Evolutionary conservation across 2,329 filamentous ascomycete genomes (phyloP), one percentile per base, ranked within the genome.

Genomic region (Calonectria pauciramosa): DNA sequence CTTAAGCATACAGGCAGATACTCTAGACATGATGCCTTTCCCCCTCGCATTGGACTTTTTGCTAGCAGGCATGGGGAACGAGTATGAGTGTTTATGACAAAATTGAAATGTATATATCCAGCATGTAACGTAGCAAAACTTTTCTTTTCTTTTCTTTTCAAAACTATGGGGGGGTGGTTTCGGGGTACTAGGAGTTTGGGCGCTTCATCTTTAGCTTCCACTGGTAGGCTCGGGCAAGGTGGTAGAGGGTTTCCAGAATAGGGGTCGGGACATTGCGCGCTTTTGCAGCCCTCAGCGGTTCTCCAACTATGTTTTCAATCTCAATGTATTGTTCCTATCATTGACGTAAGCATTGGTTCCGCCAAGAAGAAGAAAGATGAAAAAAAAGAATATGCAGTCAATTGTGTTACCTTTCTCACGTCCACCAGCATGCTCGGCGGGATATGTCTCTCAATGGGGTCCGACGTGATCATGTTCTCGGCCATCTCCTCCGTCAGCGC

Each of bases 31-130:
- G 56, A 75, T 84, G 23, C 78, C 80, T 6, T 76, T 83, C 18
- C 82, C 82, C 14, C 82, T 81, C 14, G 81, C 82, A 16, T 66
- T 84, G 34, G 82, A 84, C 47, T 79, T 82, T 26, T 74, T 84
- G 30, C 70, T 84, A n/a, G 83, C 83, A 10, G 82, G 82, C 0
- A 80, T 83, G 72, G 80, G 76, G 10, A 80, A 76, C 10, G 77
- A 81, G 44, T 81, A 81, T 36, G 79, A 81, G 34, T 79, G 79
- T 34, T 34, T 70, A 36, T 75, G 18, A 36, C 32, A 26, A n/a
- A 23, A 1, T 11, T 56, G 23, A 36, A 38, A 60, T 60, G 56
- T 26, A 38, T 59, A n/a, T 60, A 28, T 7, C 56, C 32, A 26
- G 11, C n/a, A 60, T 60, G 32, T 60, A 26, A 23, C 44, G n/a